These are phyloP conservation scores for Naganishia kalamii DNA, from an alignment of 768 basidiomycete genomes.

Conservation along the genomic window DNA sequence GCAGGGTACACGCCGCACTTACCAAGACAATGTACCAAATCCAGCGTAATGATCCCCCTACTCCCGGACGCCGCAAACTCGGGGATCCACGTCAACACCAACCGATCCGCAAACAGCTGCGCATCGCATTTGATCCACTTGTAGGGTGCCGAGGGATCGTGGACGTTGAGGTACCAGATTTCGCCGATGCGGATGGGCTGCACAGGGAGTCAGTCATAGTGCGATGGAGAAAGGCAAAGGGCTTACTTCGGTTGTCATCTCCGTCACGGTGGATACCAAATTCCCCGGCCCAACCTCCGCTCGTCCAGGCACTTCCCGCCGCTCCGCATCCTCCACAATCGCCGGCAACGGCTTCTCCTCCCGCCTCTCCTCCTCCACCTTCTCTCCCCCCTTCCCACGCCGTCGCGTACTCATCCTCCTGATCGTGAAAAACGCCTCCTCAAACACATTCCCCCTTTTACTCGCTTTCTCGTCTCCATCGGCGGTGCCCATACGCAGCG, in stretches of 20 bases:
- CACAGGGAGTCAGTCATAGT: neutral
- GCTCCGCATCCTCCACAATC: neutral
- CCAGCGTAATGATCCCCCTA: slow-evolving; percentile 75
- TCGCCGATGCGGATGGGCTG: slow-evolving; percentile 80
- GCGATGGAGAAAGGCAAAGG: neutral
- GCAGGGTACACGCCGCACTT: slow-evolving; percentile 12
- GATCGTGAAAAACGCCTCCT: slow-evolving; percentile 25
- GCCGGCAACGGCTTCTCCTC: slow-evolving; percentile 16
- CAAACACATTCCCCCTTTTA: slow-evolving; percentile 3
- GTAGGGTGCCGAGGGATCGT: slow-evolving; percentile 69
- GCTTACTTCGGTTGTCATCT: slow-evolving; percentile 21
- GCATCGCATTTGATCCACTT: slow-evolving; percentile 73
- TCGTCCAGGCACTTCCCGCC: neutral
- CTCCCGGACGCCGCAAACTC: slow-evolving; percentile 70
- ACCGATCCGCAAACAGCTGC: slow-evolving; percentile 65
- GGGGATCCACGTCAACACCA: slow-evolving; percentile 80
- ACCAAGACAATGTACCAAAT: slow-evolving; percentile 67
- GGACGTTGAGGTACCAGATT: slow-evolving; percentile 89
- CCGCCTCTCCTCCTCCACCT: neutral
- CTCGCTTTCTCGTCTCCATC: neutral
- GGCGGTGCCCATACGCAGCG: neutral
- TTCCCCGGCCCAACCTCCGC: neutral
- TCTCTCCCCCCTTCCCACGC: neutral
- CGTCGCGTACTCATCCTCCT: slow-evolving; percentile 26
- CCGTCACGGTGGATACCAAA: slow-evolving; percentile 17